Evolutionary conservation across 805 yeast species (phyloP).

Genomic region (Metschnikowia santaceciliae): DNA sequence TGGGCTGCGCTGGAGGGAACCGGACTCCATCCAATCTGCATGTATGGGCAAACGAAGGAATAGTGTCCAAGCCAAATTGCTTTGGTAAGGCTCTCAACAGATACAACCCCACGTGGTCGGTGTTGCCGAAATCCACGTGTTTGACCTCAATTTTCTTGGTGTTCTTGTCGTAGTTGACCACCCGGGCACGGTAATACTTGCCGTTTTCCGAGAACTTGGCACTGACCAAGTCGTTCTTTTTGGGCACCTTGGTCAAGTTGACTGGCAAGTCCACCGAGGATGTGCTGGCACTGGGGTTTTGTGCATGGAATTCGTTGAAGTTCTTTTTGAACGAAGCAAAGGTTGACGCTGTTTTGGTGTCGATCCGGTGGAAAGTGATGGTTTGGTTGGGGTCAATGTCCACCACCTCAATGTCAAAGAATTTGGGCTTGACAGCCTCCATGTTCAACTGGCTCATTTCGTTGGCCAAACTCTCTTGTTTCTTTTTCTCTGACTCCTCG

Average conservation of each 20-base stretch:
- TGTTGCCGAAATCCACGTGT: slow-evolving; percentile 60
- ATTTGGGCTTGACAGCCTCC: slow-evolving; percentile 36
- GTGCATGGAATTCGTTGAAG: slow-evolving; percentile 44
- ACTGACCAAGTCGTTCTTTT: slow-evolving; percentile 56
- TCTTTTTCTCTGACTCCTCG: slow-evolving; percentile 31
- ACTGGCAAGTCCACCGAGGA: slow-evolving; percentile 37
- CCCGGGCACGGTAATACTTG: slow-evolving; percentile 56
- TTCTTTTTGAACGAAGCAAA: slow-evolving; percentile 44
- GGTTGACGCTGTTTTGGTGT: slow-evolving; percentile 32
- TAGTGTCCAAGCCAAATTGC: slow-evolving; percentile 36
- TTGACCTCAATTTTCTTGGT: slow-evolving; percentile 45
- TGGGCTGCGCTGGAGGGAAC: slow-evolving; percentile 54
- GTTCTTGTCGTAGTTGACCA: slow-evolving; percentile 43
- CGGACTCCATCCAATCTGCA: slow-evolving; percentile 49
- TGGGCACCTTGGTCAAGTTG: slow-evolving; percentile 39
- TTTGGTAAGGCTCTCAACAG: slow-evolving; percentile 52
- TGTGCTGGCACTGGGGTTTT: slow-evolving; percentile 33
- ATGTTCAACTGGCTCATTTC: slow-evolving; percentile 20
- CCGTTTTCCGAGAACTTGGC: slow-evolving; percentile 50
- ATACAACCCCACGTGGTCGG: slow-evolving; percentile 41
- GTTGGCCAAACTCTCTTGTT: slow-evolving; percentile 22
- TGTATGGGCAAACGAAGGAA: slow-evolving; percentile 55
- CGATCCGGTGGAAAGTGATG: slow-evolving; percentile 44
- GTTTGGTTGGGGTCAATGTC: slow-evolving; percentile 36
- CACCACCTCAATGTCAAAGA: slow-evolving; percentile 52